Conservation (phyloP, 768 basidiomycete genomes). For the Rhizopogon vesiculosus region DNA sequence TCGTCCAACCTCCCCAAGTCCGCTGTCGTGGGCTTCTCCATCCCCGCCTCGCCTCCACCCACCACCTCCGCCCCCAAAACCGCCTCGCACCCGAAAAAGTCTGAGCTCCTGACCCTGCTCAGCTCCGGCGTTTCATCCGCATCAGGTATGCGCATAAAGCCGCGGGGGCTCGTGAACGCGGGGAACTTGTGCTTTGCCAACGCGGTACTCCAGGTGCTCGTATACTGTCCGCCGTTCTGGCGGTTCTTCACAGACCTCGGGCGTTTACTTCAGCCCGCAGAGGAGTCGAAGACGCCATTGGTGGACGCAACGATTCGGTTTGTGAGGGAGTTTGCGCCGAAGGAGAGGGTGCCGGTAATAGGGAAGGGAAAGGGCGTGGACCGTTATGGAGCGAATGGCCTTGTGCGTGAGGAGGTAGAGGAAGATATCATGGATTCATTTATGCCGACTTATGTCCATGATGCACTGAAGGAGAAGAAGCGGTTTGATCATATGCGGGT, state of each 20-base stretch:
- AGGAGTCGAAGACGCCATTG: constrained; percentile 41
- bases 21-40: constrained; percentile 67
- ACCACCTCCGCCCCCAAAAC: constrained; percentile 19
- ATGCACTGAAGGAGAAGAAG: constrained; percentile 91
- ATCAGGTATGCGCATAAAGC: constrained; percentile 36
- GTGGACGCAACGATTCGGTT: constrained; percentile 71
- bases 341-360: constrained; percentile 14
- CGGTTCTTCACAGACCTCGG: constrained; percentile 71
- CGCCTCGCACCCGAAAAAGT: constrained; percentile 35
- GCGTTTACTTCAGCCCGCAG: constrained; percentile 37
- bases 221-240: constrained; percentile 87
- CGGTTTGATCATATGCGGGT: constrained; percentile 92
- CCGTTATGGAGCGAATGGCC: constrained; percentile 13
- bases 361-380: constrained; percentile 36
- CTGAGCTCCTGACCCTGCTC: constrained; percentile 53
- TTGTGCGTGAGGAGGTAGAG: constrained; percentile 34
- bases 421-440: constrained; percentile 62
- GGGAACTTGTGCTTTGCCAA: constrained; percentile 99
- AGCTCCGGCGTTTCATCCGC: constrained; percentile 31
- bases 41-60: constrained; percentile 44
- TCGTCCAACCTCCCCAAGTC: constrained; percentile 58
- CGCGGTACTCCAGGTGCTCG: constrained; percentile 84
- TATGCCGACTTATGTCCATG: constrained; percentile 82
- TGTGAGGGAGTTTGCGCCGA: constrained; percentile 65
- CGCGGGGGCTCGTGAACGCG: constrained; percentile 86